Conservation (phyloP, 768 basidiomycete genomes). For the Termitomyces sp. region DNA sequence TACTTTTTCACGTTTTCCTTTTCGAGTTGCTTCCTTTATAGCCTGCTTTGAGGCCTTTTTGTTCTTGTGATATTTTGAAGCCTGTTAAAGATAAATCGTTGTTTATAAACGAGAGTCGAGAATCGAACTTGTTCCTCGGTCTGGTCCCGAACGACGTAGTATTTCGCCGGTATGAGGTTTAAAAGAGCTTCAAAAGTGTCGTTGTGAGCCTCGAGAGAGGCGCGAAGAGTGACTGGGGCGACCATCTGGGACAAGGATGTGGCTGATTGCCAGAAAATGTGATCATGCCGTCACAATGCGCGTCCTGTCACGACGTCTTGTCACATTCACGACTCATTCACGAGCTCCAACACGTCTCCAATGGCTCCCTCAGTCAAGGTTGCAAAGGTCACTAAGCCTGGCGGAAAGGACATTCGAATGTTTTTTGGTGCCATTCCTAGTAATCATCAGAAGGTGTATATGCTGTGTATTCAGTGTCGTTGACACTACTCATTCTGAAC, state of each 20-base stretch:
- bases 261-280: neutral
- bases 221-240: conserved; percentile 42
- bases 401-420: conserved; percentile 31
- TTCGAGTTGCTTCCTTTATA: conserved; percentile 83
- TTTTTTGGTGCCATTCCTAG: conserved; percentile 27
- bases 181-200: conserved; percentile 79
- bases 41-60: conserved; percentile 79
- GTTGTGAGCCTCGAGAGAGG: conserved; percentile 80
- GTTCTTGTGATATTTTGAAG: conserved; percentile 79
- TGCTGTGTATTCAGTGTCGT: neutral
- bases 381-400: conserved; percentile 19
- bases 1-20: conserved; percentile 85
- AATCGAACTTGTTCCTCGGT: conserved; percentile 57
- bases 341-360: neutral
- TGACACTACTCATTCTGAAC: neutral
- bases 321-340: conserved; percentile 1
- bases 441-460: conserved; percentile 8
- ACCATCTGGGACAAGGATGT: conserved; percentile 30
- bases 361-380: conserved; percentile 19
- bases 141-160: conserved; percentile 71
- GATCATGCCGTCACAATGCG: neutral
- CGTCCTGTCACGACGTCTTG: conserved; percentile 1
- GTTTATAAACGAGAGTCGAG: neutral
- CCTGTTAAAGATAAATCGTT: conserved; percentile 13
- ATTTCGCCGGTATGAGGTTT: conserved; percentile 83